Evolutionary conservation across 441 rosid genomes (phyloP).

Genomic region (Mallotus japonicus): DNA sequence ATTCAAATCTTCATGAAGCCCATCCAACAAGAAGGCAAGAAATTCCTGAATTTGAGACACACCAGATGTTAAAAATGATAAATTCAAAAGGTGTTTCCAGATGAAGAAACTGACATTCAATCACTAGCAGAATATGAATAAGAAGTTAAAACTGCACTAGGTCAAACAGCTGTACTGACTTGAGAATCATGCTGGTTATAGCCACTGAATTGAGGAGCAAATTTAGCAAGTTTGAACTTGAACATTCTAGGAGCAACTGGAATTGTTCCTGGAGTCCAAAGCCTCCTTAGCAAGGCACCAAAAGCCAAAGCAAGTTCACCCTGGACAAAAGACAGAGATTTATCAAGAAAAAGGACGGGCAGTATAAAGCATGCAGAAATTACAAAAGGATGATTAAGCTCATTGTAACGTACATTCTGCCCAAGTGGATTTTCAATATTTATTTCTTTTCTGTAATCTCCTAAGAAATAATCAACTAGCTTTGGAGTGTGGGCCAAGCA

Average conservation of each 20-base stretch:
- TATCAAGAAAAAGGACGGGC: slow-evolving; percentile 9
- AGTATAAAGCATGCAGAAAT: slow-evolving; percentile 7
- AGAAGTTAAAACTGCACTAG: slow-evolving; percentile 9
- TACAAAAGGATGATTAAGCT: neutral
- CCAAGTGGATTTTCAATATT: slow-evolving; percentile 62
- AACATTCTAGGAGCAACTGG: slow-evolving; percentile 55
- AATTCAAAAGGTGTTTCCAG: neutral
- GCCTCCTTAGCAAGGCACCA: slow-evolving; percentile 62
- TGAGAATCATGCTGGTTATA: slow-evolving; percentile 77
- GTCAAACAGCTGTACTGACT: slow-evolving; percentile 38
- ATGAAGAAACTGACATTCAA: neutral
- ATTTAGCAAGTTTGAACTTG: slow-evolving; percentile 54
- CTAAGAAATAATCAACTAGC: slow-evolving; percentile 63
- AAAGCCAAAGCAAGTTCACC: slow-evolving; percentile 73
- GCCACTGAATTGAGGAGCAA: slow-evolving; percentile 74
- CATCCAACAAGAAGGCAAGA: slow-evolving; percentile 72
- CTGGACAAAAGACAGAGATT: slow-evolving; percentile 31
- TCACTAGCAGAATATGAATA: slow-evolving; percentile 10
- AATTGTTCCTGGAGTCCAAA: slow-evolving; percentile 59
- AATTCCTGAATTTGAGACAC: slow-evolving; percentile 44
- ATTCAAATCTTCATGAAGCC: slow-evolving; percentile 78
- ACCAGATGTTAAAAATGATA: neutral
- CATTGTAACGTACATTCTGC: slow-evolving; percentile 42
- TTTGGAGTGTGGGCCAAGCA: slow-evolving; percentile 63
- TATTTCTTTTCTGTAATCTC: slow-evolving; percentile 55